Base-by-base conservation (phyloP, 108 stramenopile genomes). In the Cyclotella choctawhatcheeana region DNA sequence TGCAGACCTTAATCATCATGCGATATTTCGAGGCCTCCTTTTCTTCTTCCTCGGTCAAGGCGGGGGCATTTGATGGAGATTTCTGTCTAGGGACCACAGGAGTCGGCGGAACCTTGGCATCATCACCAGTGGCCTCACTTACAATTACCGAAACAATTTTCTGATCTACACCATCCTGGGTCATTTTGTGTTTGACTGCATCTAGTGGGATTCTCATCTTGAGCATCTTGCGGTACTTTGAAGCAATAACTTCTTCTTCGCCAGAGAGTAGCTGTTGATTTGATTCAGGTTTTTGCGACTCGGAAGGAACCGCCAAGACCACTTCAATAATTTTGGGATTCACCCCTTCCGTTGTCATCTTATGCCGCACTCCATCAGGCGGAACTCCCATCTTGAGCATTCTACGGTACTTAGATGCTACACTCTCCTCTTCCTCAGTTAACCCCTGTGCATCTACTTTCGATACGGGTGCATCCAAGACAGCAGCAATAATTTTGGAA, bases 281-380 rank as follows among this genome's bases (percentile, higher is more conserved):
- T 58, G 6, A n/a, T n/a, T n/a, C n/a, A n/a, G n/a, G n/a, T n/a
- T n/a, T n/a, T n/a, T n/a, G n/a, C n/a, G n/a, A n/a, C n/a, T n/a
- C n/a, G n/a, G n/a, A n/a, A n/a, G n/a, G n/a, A n/a, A n/a, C n/a
- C 6, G 65, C 74, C 2, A 86, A 51, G 10, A 89, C 86, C 25
- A 78, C 68, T 33, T 55, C 52, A 14, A 85, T 58, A 44, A 92
- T 82, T 43, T 76, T 88, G n/a, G 75, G 35, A 31, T 62, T 37
- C 10, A 91, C 77, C 5, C 80, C 84, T 59, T 95, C 94, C 26
- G 82, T 76, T 4, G 26, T 66, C 90, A 95, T 91, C 60, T 90
- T 89, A 52, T 93, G 90, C 27, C 64, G 63, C 6, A 83, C 82
- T 10, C 72, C 77, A 17, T 62, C 77, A 0, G 33, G 44, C 20